A percentile compares a stretch with the other conserved stretches of the same genome.
Evolutionary conservation across 23 red algal species (phyloP).

Genomic region (Chondrus crispus): DNA sequence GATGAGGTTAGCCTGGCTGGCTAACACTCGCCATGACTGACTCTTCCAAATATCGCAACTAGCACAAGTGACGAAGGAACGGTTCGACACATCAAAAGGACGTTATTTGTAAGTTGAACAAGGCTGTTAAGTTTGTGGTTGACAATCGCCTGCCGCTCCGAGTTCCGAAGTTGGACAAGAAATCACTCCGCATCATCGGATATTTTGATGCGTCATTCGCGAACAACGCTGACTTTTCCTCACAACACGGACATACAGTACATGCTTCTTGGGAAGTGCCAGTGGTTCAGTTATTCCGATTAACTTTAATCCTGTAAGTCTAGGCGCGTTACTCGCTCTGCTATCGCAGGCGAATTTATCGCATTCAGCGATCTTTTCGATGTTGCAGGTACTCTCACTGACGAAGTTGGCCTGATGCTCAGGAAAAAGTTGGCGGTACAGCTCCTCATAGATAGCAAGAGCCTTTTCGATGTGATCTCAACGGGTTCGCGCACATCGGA

Average conservation of each 20-base stretch:
- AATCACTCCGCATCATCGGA: not conserved
- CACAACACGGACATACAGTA: not conserved
- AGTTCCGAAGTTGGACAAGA: not conserved
- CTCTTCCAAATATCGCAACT: not conserved
- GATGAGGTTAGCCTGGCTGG: not conserved
- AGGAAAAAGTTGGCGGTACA: not conserved
- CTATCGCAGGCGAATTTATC: not conserved
- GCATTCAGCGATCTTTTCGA: slow-evolving; percentile 5
- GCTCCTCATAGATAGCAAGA: not conserved
- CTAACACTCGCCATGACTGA: slow-evolving; percentile 12
- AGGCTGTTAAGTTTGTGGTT: not conserved
- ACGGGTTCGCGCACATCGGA: not conserved
- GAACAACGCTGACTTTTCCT: slow-evolving; percentile 5
- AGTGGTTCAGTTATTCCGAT: not conserved
- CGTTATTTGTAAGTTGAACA: not conserved
- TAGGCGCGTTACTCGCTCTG: not conserved
- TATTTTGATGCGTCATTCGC: slow-evolving; percentile 18
- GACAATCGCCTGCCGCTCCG: not conserved
- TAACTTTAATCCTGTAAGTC: not conserved
- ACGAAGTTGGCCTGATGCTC: not conserved
- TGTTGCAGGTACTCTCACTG: not conserved
- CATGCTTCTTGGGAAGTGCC: not conserved
- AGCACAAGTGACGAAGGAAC: not conserved
- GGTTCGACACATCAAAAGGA: not conserved
- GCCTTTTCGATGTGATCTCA: not conserved